Percentiles rank a stretch among this genome's conserved stretches.
These are phyloP conservation scores for Hymenoscyphus scutula DNA, from an alignment of 2,329 filamentous ascomycete genomes.

Conservation along the genomic window DNA sequence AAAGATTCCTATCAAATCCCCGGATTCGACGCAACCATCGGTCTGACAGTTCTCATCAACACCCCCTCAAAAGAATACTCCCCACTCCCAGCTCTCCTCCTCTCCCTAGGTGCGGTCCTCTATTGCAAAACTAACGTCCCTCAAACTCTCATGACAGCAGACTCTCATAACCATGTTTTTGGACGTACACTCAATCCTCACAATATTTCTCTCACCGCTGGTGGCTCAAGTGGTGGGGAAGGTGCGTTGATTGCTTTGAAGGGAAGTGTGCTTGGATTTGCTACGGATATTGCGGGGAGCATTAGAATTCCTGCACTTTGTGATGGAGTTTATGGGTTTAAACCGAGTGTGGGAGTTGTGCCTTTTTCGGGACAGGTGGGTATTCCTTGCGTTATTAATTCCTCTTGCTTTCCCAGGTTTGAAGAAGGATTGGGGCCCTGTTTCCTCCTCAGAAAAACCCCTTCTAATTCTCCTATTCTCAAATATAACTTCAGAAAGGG, in stretches of 20 bases:
- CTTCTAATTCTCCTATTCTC: too few species aligned
- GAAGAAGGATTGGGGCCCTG: too few species aligned
- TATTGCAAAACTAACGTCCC: constrained; percentile 71
- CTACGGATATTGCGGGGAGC: constrained; percentile 58
- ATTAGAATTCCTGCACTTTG: constrained; percentile 46
- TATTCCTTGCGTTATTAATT: too few species aligned
- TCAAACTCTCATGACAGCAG: constrained; percentile 52
- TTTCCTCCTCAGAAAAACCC: too few species aligned
- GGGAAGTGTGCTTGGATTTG: constrained; percentile 55
- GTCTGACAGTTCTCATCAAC: constrained; percentile 54
- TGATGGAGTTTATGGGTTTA: constrained; percentile 50
- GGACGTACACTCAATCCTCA: constrained; percentile 61
- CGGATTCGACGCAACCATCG: constrained; percentile 51
- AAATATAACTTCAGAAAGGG: too few species aligned
- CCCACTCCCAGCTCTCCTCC: constrained; percentile 55
- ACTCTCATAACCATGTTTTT: constrained; percentile 60
- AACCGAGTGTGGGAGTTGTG: constrained; percentile 43
- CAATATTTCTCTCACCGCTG: constrained; percentile 57
- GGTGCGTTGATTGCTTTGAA: constrained; percentile 57
- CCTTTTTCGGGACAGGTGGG: constrained; percentile 44
- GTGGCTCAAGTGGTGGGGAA: constrained; percentile 64
- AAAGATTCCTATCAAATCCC: constrained; percentile 61
- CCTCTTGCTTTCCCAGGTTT: too few species aligned
- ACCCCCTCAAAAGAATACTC: constrained; percentile 53
- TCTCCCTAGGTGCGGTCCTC: constrained; percentile 61